Conservation (phyloP, 2,329 filamentous ascomycete genomes). For the Raffaelea ambrosiae region DNA sequence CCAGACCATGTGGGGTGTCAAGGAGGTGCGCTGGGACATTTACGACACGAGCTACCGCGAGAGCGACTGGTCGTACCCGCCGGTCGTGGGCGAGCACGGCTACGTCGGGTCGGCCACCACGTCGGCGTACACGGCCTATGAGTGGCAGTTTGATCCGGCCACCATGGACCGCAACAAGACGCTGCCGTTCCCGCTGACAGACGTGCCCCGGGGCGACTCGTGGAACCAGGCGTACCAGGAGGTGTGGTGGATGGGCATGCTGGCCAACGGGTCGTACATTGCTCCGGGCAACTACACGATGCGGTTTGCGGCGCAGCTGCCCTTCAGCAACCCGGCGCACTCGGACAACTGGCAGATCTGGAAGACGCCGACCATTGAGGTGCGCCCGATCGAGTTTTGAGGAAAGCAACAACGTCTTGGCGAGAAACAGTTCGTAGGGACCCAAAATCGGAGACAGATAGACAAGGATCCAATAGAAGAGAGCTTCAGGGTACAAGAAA, state of each 20-base stretch:
- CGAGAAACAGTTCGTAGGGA: not conserved
- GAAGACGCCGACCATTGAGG: not conserved
- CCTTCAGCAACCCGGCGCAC: conserved; percentile 3
- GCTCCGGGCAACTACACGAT: conserved; percentile 23
- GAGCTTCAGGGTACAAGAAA: too few species aligned
- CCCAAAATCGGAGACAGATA: not conserved
- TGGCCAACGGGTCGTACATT: conserved; percentile 20
- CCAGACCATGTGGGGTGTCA: conserved; percentile 16
- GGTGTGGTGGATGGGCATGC: conserved; percentile 7
- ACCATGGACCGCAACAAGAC: not conserved
- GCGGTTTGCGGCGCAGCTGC: not conserved
- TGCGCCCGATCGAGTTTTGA: too few species aligned
- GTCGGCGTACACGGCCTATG: conserved; percentile 4
- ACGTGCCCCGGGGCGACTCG: conserved; percentile 7
- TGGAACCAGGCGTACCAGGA: conserved; percentile 4
- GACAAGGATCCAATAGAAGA: not conserved
- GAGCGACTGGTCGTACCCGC: conserved; percentile 14
- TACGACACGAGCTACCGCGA: conserved; percentile 14
- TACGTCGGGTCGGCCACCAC: conserved; percentile 12
- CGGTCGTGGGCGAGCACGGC: conserved; percentile 11
- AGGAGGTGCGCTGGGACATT: conserved; percentile 18
- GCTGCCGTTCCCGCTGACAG: conserved; percentile 8
- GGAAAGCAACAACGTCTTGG: too few species aligned
- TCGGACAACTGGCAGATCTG: not conserved
- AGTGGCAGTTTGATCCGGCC: conserved; percentile 4